These are phyloP conservation scores for Dictyostelium capitatum DNA, from an alignment of 78 protist species.

Conservation along the genomic window DNA sequence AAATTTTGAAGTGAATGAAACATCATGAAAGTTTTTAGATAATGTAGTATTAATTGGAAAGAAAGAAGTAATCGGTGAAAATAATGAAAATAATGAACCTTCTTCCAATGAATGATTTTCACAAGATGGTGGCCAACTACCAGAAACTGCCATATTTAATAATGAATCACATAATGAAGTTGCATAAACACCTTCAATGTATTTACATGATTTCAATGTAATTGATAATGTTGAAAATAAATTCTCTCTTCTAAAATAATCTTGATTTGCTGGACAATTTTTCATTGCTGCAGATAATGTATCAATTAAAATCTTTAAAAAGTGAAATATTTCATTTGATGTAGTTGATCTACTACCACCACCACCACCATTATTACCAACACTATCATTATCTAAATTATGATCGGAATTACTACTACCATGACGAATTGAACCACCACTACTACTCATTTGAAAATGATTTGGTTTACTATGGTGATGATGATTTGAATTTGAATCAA, in stretches of 20 bases:
- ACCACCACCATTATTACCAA: neutral
- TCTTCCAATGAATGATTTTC: slow-evolving; percentile 76
- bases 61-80: slow-evolving; percentile 64
- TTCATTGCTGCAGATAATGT: slow-evolving; percentile 77
- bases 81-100: slow-evolving; percentile 60
- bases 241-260: slow-evolving; percentile 48
- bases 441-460: slow-evolving; percentile 10
- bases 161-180: slow-evolving; percentile 66
- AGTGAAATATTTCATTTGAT: slow-evolving; percentile 67
- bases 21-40: slow-evolving; percentile 16
- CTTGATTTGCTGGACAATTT: slow-evolving; percentile 56
- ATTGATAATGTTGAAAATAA: slow-evolving; percentile 33
- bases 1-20: neutral
- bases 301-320: slow-evolving; percentile 69
- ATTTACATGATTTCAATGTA: slow-evolving; percentile 58
- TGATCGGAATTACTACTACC: slow-evolving; percentile 1
- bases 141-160: slow-evolving; percentile 64
- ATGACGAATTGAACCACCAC: neutral
- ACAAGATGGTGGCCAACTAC: slow-evolving; percentile 85
- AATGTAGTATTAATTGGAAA: slow-evolving; percentile 36
- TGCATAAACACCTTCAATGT: slow-evolving; percentile 65
- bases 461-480: neutral
- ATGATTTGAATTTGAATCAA: neutral
- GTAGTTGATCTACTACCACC: neutral
- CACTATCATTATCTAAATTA: neutral